Conservation (phyloP, 2,329 filamentous ascomycete species). For the Cryoendolithus antarcticus region DNA sequence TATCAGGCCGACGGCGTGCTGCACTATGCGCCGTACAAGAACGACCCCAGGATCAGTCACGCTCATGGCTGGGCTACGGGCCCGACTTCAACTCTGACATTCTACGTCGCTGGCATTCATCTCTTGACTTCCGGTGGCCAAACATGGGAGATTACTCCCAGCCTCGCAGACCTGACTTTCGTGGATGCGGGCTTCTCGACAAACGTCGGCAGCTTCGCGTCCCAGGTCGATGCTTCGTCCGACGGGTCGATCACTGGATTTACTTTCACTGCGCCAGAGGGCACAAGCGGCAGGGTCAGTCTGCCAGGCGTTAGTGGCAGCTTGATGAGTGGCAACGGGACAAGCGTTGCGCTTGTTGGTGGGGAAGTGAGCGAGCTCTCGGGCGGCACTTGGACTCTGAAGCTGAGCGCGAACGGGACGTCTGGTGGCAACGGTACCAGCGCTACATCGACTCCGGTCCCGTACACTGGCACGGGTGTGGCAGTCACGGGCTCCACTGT, state of each 20-base stretch:
- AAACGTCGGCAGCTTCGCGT: constrained; percentile 3
- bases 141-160: constrained; percentile 9
- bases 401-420: constrained; percentile 4
- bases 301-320: constrained; percentile 26
- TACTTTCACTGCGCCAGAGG: constrained; percentile 3
- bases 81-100: constrained; percentile 31
- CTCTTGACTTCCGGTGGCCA: constrained; percentile 15
- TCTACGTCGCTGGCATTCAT: constrained; percentile 31
- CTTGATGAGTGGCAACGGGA: constrained; percentile 26
- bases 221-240: constrained; percentile 1
- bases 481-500: not conserved
- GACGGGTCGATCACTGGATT: constrained; percentile 3
- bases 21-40: constrained; percentile 22
- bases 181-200: constrained; percentile 6
- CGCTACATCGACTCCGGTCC: not conserved
- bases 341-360: constrained; percentile 12
- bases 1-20: constrained; percentile 33
- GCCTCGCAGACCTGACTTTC: constrained; percentile 4
- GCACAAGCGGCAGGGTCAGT: constrained; percentile 2
- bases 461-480: constrained; percentile 2
- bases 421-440: constrained; percentile 3
- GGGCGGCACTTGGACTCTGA: constrained; percentile 18
- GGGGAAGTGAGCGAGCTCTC: constrained; percentile 12
- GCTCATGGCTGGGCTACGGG: constrained; percentile 23
- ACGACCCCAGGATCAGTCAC: constrained; percentile 13